phyloP scores from a whole-genome alignment of 257 asterid species.

The Perilla frutescens region DNA sequence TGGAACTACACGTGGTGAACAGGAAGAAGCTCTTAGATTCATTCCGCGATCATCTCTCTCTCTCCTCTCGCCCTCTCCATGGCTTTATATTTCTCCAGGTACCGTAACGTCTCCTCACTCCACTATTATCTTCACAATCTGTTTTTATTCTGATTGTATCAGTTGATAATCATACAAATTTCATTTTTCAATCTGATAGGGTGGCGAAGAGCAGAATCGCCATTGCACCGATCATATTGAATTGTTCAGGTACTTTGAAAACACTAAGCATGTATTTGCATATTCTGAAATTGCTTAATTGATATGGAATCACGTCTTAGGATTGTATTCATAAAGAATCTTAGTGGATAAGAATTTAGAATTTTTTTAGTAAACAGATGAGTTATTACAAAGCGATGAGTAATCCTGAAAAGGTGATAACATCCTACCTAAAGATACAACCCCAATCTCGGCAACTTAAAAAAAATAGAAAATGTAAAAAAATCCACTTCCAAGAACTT shows the following conservation, averaged over 20 bases:
- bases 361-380: not conserved
- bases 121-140: not conserved
- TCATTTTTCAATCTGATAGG: constrained; percentile 51
- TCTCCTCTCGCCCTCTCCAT: constrained; percentile 56
- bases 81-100: constrained; percentile 83
- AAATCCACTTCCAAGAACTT: not conserved
- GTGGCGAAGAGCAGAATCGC: constrained; percentile 90
- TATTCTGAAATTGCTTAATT: not conserved
- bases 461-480: not conserved
- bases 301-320: not conserved
- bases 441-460: not conserved
- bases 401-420: too few relatives aligned
- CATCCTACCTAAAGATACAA: not conserved
- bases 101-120: constrained; percentile 1
- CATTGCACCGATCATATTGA: constrained; percentile 88
- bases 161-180: not conserved
- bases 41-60: constrained; percentile 64
- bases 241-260: constrained; percentile 66
- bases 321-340: not conserved
- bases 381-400: not conserved
- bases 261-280: not conserved
- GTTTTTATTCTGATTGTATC: constrained; percentile 7
- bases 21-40: constrained; percentile 71
- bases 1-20: constrained; percentile 64
- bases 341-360: not conserved